Percentiles rank a stretch among this genome's conserved stretches.
Evolutionary conservation across 352 stramenopile genomes (phyloP).

Genomic region (Blastocystis sp.): DNA sequence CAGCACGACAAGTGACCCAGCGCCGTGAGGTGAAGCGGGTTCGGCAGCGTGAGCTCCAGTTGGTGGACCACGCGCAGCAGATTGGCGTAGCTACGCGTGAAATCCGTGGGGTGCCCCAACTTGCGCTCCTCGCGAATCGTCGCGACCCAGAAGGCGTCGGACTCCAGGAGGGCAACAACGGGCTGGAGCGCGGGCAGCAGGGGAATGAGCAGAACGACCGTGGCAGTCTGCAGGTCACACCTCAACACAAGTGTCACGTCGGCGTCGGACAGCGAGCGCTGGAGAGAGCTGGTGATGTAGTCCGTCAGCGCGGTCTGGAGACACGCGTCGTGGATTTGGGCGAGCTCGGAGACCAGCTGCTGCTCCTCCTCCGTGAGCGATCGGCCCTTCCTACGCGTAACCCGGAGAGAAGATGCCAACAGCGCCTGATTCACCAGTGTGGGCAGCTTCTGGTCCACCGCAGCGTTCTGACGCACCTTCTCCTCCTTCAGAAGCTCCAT

Average conservation of each 20-base stretch:
- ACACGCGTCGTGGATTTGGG: neutral
- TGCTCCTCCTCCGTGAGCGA: neutral
- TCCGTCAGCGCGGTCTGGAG: neutral
- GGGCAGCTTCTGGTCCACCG: neutral
- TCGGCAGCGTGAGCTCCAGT: constrained; percentile 23
- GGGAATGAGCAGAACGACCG: neutral
- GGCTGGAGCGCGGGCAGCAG: neutral
- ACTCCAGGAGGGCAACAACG: neutral
- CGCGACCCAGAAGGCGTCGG: constrained; percentile 13
- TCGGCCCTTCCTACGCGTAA: neutral
- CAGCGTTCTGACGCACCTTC: neutral
- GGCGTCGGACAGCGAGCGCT: neutral
- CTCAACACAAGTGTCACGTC: neutral
- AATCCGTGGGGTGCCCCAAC: neutral
- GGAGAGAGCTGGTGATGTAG: neutral
- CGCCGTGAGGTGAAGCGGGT: constrained; percentile 3
- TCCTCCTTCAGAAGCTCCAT: neutral
- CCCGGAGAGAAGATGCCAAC: neutral
- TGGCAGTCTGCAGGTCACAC: neutral
- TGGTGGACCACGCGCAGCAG: constrained; percentile 4
- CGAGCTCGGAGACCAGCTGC: neutral
- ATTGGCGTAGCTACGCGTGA: constrained; percentile 3
- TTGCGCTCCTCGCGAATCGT: neutral
- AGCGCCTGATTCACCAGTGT: neutral
- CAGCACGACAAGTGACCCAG: neutral